phyloP scores from a whole-genome alignment of 495 filamentous ascomycete species.

The Hyaloscypha variabilis region DNA sequence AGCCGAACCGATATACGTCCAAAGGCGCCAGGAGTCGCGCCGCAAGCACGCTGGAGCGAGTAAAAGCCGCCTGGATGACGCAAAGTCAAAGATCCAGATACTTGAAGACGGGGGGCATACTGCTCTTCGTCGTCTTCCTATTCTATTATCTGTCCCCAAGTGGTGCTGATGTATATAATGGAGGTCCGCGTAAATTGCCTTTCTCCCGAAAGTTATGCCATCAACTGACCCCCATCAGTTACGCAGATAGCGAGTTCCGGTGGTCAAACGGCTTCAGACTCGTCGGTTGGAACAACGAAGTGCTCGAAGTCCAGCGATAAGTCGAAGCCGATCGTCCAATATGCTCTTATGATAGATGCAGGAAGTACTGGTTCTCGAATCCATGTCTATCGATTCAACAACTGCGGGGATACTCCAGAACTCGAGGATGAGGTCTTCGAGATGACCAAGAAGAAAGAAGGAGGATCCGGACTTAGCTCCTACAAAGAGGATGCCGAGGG shows the following conservation, averaged over 20 bases:
- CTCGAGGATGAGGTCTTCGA: conserved; percentile 90
- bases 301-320: conserved; percentile 82
- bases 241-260: conserved; percentile 22
- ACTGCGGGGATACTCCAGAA: conserved; percentile 94
- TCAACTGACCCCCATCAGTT: conserved; percentile 13
- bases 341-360: conserved; percentile 98
- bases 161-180: conserved; percentile 41
- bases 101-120: conserved; percentile 79
- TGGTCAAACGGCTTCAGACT: conserved; percentile 59
- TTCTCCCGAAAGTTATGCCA: neutral
- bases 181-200: conserved; percentile 33
- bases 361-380: conserved; percentile 97
- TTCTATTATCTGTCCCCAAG: conserved; percentile 74
- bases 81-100: conserved; percentile 76
- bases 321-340: conserved; percentile 92
- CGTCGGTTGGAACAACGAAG: conserved; percentile 63
- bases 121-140: conserved; percentile 72
- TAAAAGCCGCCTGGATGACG: conserved; percentile 62
- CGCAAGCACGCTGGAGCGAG: conserved; percentile 46
- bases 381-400: conserved; percentile 98
- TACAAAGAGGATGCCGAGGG: conserved; percentile 83
- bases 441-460: conserved; percentile 77
- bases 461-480: conserved; percentile 82
- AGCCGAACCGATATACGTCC: conserved; percentile 52
- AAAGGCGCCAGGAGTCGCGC: conserved; percentile 36